Percentiles rank a stretch among this genome's conserved stretches.
phyloP scores from a whole-genome alignment of 139 green algal species.

The Chlamydomonas sphaeroides region DNA sequence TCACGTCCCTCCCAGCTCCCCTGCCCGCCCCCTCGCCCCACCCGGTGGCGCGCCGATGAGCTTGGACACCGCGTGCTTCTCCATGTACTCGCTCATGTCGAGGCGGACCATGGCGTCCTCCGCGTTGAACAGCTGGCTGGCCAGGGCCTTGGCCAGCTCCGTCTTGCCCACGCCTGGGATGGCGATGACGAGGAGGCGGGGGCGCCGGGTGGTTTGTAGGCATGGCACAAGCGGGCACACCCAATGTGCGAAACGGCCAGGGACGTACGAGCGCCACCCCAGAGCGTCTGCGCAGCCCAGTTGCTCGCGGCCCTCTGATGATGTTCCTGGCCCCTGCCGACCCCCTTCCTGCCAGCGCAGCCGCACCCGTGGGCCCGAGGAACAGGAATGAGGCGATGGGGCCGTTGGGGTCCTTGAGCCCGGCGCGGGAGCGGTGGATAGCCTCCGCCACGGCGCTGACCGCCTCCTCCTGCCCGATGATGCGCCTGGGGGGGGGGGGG shows the following conservation, averaged over 20 bases:
- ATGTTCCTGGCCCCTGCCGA: too few species aligned
- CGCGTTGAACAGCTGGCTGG: conserved; percentile 85
- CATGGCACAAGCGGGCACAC: too few species aligned
- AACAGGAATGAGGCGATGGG: conserved; percentile 98
- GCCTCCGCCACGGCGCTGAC: conserved; percentile 88
- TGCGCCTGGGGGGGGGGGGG: conserved; percentile 25
- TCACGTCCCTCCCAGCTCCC: background rate
- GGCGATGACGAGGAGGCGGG: background rate
- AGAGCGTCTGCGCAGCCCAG: too few species aligned
- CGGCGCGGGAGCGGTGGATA: conserved; percentile 90
- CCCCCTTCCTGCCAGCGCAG: too few species aligned
- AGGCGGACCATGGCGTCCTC: conserved; percentile 80
- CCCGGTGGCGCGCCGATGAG: conserved; percentile 93
- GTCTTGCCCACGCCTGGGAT: conserved; percentile 94
- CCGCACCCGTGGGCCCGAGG: conserved; percentile 76
- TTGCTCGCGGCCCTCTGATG: too few species aligned
- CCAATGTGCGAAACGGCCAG: too few species aligned
- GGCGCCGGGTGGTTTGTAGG: too few species aligned
- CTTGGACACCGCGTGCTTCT: conserved; percentile 89
- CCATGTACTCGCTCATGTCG: conserved; percentile 89
- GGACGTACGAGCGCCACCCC: too few species aligned
- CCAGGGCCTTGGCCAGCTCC: conserved; percentile 95
- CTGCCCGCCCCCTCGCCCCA: background rate
- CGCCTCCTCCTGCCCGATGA: conserved; percentile 75
- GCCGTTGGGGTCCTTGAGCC: conserved; percentile 88